Percentiles rank a stretch among this genome's conserved stretches.
Conservation (phyloP, 768 basidiomycete species). For the Termitomyces sp. region DNA sequence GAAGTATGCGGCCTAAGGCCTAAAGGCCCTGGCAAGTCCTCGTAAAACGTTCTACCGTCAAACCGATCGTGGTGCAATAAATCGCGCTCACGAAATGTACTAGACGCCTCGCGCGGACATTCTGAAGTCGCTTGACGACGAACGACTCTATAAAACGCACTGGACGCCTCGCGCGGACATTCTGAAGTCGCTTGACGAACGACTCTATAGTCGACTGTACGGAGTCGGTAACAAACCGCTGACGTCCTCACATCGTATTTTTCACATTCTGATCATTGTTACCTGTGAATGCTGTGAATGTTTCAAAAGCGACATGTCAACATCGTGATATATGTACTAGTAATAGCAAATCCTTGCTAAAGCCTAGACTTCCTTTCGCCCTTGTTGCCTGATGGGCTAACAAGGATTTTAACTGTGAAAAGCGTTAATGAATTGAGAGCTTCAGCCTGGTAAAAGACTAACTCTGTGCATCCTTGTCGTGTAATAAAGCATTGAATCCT, state of each 20-base stretch:
- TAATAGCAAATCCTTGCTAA: too few species aligned
- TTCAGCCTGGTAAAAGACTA: slow-evolving; percentile 3
- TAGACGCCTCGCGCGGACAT: not conserved
- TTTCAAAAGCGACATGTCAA: too few species aligned
- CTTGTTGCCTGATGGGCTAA: slow-evolving; percentile 18
- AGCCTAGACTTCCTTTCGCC: not conserved
- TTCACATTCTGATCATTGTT: not conserved
- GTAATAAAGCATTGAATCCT: slow-evolving; percentile 34
- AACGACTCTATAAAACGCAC: too few species aligned
- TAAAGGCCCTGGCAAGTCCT: not conserved
- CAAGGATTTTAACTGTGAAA: slow-evolving; percentile 32
- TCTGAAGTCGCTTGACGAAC: not conserved
- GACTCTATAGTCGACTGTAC: not conserved
- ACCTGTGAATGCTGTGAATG: not conserved
- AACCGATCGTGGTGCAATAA: not conserved
- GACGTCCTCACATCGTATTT: too few species aligned
- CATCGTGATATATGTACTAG: not conserved
- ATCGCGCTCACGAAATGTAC: not conserved
- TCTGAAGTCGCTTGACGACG: not conserved
- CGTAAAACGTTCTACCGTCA: too few species aligned
- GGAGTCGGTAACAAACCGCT: not conserved
- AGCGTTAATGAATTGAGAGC: not conserved
- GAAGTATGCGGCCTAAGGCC: not conserved
- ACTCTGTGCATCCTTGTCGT: slow-evolving; percentile 39
- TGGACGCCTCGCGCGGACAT: not conserved